Evolutionary conservation across 2,329 filamentous ascomycete genomes (phyloP), one percentile per base, ranked within the genome.

Genomic region (Apiospora hydei): DNA sequence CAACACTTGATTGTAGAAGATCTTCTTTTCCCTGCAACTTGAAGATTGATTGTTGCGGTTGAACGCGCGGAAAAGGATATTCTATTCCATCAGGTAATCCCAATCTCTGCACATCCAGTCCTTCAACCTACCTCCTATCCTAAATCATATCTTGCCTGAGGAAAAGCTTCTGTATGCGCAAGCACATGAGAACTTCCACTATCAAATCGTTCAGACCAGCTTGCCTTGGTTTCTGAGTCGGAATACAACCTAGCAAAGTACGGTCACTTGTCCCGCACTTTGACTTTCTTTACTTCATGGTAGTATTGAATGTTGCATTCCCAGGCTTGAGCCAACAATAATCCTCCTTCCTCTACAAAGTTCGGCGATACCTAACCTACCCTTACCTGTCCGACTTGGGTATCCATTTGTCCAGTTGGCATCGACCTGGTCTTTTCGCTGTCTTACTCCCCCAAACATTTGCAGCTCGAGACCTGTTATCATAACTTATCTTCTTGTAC

Each of bases 321-420:
- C n/a, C 34, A 38, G 21, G 34, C 26, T 61, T 61, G 26, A 21
- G 16, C 53, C 57, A n/a, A 10, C 24, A 66, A 38, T 8, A 38
- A 1, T 38, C 34, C 16, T 47, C 41, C 46, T 7, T 24, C 16
- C n/a, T 30, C 38, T 69, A 44, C 70, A 76, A 79, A 71, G 77
- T 71, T 49, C 51, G 51, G 41, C 70, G 69, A 70, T 71, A 71
- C 73, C 74, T 72, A 77, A 73, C 18, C 34, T 34, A 5, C 53
- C 18, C 16, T 30, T 34, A 61, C 53, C 26, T 38, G 38, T 34
- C 30, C 30, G 38, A 18, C 53, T 11, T 61, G 18, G 11, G 34
- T 26, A 30, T 3, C 8, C n/a, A 8, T 61, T 30, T 34, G 53
- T 34, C 53, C 26, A 57, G 16, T 21, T 14, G 53, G 18, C 53